A percentile compares a stretch with the other conserved stretches of the same genome.
These are phyloP conservation scores for Chytriomyces sp. DNA, from an alignment of 192 early-diverging fungal species.

Conservation along the genomic window DNA sequence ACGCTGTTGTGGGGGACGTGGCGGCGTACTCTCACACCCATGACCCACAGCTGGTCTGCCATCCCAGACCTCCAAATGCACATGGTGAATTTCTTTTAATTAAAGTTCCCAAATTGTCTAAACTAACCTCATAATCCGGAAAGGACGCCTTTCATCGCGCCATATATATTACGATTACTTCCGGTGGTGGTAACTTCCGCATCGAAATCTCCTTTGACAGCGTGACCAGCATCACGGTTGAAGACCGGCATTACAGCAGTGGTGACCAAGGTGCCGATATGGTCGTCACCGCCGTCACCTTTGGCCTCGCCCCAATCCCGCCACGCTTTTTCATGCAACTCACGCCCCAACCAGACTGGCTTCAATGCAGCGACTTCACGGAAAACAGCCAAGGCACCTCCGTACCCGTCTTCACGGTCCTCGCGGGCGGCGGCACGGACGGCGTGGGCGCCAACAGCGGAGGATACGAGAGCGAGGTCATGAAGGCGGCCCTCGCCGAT, in stretches of 20 bases:
- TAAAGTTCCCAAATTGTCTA: too few species aligned
- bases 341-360: not conserved
- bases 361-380: constrained; percentile 12
- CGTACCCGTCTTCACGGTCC: constrained; percentile 12
- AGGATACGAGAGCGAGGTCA: constrained; percentile 1
- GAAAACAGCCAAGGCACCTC: constrained; percentile 7
- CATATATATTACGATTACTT: constrained; percentile 9
- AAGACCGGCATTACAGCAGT: constrained; percentile 7
- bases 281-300: constrained; percentile 6
- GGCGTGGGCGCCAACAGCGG: constrained; percentile 1
- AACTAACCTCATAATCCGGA: too few species aligned
- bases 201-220: constrained; percentile 19
- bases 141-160: constrained; percentile 5
- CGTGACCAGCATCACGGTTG: not conserved
- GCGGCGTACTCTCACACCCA: constrained; percentile 12
- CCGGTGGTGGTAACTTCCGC: constrained; percentile 7
- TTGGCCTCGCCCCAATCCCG: not conserved
- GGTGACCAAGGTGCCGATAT: not conserved
- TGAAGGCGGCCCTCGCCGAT: constrained; percentile 2
- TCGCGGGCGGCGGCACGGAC: constrained; percentile 15
- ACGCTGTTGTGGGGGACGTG: constrained; percentile 17
- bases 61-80: constrained; percentile 23
- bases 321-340: constrained; percentile 19
- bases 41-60: not conserved
- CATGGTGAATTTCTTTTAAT: too few species aligned